phyloP scores from a whole-genome alignment of 169 alveolate species.

The Plasmodium knowlesi region DNA sequence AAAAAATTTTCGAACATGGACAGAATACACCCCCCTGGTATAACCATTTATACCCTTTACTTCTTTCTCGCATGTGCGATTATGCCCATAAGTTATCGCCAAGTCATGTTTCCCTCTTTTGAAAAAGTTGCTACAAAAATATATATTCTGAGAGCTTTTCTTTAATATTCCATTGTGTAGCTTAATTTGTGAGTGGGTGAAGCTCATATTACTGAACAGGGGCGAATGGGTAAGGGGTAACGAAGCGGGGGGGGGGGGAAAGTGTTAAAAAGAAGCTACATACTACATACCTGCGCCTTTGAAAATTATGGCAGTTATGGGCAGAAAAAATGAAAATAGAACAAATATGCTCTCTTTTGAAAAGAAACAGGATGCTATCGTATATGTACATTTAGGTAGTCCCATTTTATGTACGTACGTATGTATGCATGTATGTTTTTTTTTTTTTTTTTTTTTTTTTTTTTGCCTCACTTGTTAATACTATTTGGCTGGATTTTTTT shows the following conservation, averaged over 20 bases:
- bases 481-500: neutral
- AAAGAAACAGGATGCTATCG: neutral
- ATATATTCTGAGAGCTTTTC: slow-evolving; percentile 15
- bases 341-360: neutral
- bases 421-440: no score
- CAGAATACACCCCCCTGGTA: neutral
- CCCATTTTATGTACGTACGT: neutral
- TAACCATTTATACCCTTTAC: neutral
- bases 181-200: slow-evolving; percentile 4
- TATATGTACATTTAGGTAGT: neutral
- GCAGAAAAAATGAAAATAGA: neutral
- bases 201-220: slow-evolving; percentile 28
- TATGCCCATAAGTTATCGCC: neutral
- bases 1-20: neutral
- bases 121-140: slow-evolving; percentile 3
- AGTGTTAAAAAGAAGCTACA: neutral
- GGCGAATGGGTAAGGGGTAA: neutral
- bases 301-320: neutral
- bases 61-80: neutral
- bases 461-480: neutral
- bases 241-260: neutral
- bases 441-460: neutral
- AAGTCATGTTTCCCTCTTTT: slow-evolving; percentile 25
- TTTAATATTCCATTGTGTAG: slow-evolving; percentile 15
- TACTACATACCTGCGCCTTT: neutral